Percentiles rank a stretch among this genome's conserved stretches.
phyloP scores from a whole-genome alignment of 2,329 filamentous ascomycete genomes.

The Epichloe typhina region DNA sequence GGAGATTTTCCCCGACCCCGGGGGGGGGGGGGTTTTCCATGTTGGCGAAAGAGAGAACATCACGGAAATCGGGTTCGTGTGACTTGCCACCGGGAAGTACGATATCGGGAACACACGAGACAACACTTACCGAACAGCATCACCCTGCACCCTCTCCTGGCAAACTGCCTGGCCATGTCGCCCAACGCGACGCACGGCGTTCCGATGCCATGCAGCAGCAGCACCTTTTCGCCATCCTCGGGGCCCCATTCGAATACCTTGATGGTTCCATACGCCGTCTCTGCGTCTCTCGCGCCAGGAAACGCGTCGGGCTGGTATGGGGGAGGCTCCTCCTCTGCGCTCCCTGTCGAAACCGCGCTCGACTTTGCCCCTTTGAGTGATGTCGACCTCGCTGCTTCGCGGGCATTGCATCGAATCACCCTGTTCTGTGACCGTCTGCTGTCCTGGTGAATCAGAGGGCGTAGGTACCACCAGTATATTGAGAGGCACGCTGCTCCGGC shows the following conservation, averaged over 20 bases:
- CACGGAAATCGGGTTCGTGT: no score
- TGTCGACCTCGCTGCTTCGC: background rate
- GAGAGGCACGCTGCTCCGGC: slow-evolving; percentile 18
- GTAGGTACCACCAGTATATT: slow-evolving; percentile 22
- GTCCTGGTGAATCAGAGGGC: slow-evolving; percentile 10
- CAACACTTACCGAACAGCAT: slow-evolving; percentile 55
- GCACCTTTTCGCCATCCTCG: slow-evolving; percentile 52
- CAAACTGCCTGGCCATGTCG: slow-evolving; percentile 52
- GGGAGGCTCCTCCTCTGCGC: slow-evolving; percentile 11
- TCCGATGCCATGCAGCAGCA: slow-evolving; percentile 70
- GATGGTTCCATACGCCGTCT: slow-evolving; percentile 56
- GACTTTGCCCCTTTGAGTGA: background rate
- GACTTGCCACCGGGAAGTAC: no score
- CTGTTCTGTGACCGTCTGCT: slow-evolving; percentile 2
- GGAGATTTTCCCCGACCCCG: no score
- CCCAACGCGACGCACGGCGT: slow-evolving; percentile 62
- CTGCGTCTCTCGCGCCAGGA: slow-evolving; percentile 55
- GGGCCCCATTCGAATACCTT: slow-evolving; percentile 75
- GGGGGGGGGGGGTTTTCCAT: no score
- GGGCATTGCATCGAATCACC: background rate
- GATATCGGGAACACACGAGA: background rate
- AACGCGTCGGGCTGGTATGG: slow-evolving; percentile 60
- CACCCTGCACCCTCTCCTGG: slow-evolving; percentile 54
- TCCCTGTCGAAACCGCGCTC: background rate
- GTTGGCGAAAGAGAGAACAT: no score